phyloP scores from a whole-genome alignment of 2,329 filamentous ascomycete species.

The Fusarium cyanostomum region DNA sequence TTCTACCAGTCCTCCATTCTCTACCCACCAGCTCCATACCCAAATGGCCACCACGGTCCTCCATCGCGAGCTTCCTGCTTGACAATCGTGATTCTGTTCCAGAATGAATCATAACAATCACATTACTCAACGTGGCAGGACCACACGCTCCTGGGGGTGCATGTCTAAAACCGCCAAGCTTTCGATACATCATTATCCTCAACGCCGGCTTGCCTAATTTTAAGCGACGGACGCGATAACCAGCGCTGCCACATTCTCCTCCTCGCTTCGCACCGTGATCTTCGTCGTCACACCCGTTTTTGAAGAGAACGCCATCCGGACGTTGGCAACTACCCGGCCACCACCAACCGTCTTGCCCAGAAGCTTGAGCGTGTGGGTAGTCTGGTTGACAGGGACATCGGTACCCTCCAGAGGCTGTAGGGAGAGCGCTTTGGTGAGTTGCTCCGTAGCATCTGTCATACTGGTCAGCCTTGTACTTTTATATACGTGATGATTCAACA shows the following conservation, averaged over 20 bases:
- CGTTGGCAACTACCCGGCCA: constrained; percentile 84
- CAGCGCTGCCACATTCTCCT: constrained; percentile 87
- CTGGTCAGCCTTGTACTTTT: constrained; percentile 35
- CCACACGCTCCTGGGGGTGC: constrained; percentile 11
- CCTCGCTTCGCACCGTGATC: constrained; percentile 90
- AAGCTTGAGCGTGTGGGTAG: constrained; percentile 93
- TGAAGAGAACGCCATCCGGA: constrained; percentile 93
- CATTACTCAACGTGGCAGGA: constrained; percentile 31
- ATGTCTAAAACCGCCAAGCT: constrained; percentile 46
- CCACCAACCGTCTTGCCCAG: constrained; percentile 95
- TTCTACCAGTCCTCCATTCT: constrained; percentile 11
- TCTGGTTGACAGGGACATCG: constrained; percentile 87
- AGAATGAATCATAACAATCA: constrained; percentile 36
- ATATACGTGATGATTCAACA: constrained; percentile 45
- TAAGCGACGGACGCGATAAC: constrained; percentile 87
- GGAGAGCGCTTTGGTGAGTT: constrained; percentile 85
- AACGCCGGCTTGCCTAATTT: constrained; percentile 50
- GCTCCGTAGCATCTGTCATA: constrained; percentile 83
- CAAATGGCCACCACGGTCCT: constrained; percentile 7
- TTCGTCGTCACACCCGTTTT: constrained; percentile 97
- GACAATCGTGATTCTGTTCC: constrained; percentile 20
- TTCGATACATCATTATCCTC: constrained; percentile 49
- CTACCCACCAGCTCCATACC: constrained; percentile 18
- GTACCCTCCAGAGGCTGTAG: constrained; percentile 94
- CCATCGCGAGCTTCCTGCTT: not conserved